phyloP scores from a whole-genome alignment of 306 rosid species.

The Potentilla sterilis region DNA sequence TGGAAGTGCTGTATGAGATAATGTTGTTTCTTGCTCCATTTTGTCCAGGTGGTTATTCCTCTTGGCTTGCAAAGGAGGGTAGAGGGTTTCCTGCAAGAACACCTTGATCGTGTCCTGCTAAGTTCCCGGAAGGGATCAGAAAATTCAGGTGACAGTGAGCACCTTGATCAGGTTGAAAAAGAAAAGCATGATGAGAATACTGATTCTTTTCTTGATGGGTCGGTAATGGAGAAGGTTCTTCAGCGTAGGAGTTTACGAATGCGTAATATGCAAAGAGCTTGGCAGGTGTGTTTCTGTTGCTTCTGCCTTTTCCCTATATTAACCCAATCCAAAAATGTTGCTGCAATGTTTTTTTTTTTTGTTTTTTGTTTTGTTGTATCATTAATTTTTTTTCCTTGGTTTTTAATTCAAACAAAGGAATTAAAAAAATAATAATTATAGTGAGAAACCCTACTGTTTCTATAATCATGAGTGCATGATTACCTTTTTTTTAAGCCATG shows the following conservation, averaged over 20 bases:
- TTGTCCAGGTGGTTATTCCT: constrained; percentile 72
- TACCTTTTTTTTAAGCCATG: background rate
- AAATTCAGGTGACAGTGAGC: constrained; percentile 37
- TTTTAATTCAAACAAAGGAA: background rate
- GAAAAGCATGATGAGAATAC: constrained; percentile 45
- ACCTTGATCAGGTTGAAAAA: constrained; percentile 42
- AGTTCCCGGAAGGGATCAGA: constrained; percentile 44
- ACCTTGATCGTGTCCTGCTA: constrained; percentile 66
- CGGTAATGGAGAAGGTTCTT: constrained; percentile 97
- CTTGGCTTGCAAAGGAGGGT: constrained; percentile 93
- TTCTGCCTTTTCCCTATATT: background rate
- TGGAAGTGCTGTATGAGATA: constrained; percentile 13
- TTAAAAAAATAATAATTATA: background rate
- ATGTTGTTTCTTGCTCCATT: constrained; percentile 15
- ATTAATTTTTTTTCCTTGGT: background rate
- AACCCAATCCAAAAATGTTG: background rate
- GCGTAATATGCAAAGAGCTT: constrained; percentile 92
- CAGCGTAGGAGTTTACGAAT: constrained; percentile 85
- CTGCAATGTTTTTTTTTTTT: background rate
- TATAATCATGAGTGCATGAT: background rate
- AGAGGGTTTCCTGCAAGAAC: constrained; percentile 84
- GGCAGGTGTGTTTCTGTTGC: constrained; percentile 58
- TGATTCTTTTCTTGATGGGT: constrained; percentile 68
- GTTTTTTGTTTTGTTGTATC: background rate
- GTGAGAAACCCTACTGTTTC: background rate